These are phyloP conservation scores for Lophium mytilinum DNA, from an alignment of 495 filamentous ascomycete genomes.

Conservation along the genomic window DNA sequence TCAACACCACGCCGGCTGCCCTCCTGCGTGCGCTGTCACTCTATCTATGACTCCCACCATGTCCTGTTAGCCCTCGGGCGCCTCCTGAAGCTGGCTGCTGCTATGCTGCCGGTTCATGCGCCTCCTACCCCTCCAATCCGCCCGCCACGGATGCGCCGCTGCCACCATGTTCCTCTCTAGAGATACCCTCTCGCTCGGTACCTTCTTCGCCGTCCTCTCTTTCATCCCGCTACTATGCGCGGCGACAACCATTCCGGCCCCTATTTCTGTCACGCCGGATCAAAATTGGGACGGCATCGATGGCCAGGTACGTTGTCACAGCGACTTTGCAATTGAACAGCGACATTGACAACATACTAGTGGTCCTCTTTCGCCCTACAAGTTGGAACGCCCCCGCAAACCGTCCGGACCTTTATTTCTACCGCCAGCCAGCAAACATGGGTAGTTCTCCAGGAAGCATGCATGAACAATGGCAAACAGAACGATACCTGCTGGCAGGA, in stretches of 20 bases:
- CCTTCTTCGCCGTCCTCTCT: conserved; percentile 2
- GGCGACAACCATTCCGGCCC: conserved; percentile 15
- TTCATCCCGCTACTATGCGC: not conserved
- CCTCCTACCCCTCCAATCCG: too few species aligned
- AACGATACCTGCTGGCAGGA: conserved; percentile 8
- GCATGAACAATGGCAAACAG: conserved; percentile 13
- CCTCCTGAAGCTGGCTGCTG: too few species aligned
- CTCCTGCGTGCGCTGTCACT: too few species aligned
- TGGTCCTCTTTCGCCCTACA: conserved; percentile 46
- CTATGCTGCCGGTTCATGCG: too few species aligned
- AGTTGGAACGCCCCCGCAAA: conserved; percentile 44
- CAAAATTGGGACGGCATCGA: conserved; percentile 45
- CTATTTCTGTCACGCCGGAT: conserved; percentile 32
- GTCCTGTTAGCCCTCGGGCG: too few species aligned
- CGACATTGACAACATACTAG: too few species aligned
- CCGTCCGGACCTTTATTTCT: conserved; percentile 40
- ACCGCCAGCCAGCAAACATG: conserved; percentile 40
- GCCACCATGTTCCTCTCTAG: conserved; percentile 12
- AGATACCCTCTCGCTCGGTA: not conserved
- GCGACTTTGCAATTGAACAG: too few species aligned
- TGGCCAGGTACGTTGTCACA: conserved; percentile 25
- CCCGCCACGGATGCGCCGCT: too few species aligned
- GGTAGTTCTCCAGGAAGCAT: conserved; percentile 33
- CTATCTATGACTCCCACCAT: too few species aligned
- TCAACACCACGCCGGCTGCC: too few species aligned